Conservation (phyloP, 306 rosid species). For the Glycine tomentella region DNA sequence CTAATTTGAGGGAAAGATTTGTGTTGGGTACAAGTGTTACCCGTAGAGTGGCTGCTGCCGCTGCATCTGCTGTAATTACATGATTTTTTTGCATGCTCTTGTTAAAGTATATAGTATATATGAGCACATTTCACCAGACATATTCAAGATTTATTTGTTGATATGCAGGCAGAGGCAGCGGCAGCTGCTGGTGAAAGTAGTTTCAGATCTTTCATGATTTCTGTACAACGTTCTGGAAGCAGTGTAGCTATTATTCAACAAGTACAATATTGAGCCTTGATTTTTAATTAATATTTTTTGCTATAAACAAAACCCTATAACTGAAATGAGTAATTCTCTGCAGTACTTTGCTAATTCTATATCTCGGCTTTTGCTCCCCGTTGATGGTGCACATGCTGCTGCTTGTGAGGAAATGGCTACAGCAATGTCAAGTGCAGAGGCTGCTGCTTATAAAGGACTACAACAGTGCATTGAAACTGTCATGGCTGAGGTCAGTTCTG, state of each 20-base stretch:
- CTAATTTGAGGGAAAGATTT: constrained; percentile 93
- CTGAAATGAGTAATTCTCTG: constrained; percentile 48
- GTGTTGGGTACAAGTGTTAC: constrained; percentile 78
- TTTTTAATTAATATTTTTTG: constrained; percentile 32
- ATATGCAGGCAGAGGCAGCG: constrained; percentile 95
- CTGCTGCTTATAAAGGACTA: constrained; percentile 96
- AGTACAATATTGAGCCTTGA: constrained; percentile 60
- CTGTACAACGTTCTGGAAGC: constrained; percentile 99
- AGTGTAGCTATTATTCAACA: constrained; percentile 99
- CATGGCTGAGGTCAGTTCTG: constrained; percentile 95
- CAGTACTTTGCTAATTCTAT: constrained; percentile 96
- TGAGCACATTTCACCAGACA: constrained; percentile 41
- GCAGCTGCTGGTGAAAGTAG: constrained; percentile 99
- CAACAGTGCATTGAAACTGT: constrained; percentile 86
- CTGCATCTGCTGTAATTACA: constrained; percentile 89
- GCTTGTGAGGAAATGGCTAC: constrained; percentile 99
- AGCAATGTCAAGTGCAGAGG: constrained; percentile 99
- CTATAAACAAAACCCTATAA: constrained; percentile 33
- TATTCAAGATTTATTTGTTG: constrained; percentile 47
- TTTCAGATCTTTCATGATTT: constrained; percentile 99
- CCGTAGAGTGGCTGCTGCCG: constrained; percentile 99
- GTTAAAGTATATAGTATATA: constrained; percentile 31
- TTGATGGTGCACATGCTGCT: constrained; percentile 99
- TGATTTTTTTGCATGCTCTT: constrained; percentile 32
- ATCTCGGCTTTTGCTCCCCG: constrained; percentile 97